Base-by-base conservation (phyloP, 2,329 filamentous ascomycete species). In the Ophiocordyceps camponoti-leonardi region DNA sequence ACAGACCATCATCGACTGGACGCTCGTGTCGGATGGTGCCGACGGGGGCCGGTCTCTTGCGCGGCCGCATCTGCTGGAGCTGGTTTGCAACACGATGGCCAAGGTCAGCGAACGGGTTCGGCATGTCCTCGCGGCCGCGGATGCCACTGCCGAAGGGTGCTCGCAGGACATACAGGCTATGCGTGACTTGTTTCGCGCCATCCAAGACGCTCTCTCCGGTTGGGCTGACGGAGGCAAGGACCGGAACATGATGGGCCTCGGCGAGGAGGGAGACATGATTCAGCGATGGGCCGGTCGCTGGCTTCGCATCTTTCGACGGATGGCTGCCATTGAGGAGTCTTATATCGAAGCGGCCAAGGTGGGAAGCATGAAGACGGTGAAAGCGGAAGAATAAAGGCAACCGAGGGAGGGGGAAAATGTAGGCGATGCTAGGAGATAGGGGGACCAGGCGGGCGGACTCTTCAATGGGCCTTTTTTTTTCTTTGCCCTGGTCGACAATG, bases 51-150 rank as follows among this genome's bases (percentile, higher is more conserved):
- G 75, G 41, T 73, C 75, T 3, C 75, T 98, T 13, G 77, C 82
- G 12, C 75, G 83, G 53, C 69, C 80, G 7, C 81, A 90, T 65
- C 72, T 93, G 11, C 95, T 86, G 59, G 92, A 98, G 67, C 82
- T 96, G 66, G 80, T 96, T 16, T 79, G 81, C 49, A 83, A 83
- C 53, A 96, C 92, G 0, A 81, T 95, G 45, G 74, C 79, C 57
- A 96, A 98, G 66, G 90, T 96, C 43, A 88, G 86, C 1, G 81
- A 80, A 50, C 83, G 88, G 28, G 79, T 93, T 45, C 79, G 86
- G 40, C 86, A 94, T 63, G 80, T 95, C 22, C 76, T 86, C 11
- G 67, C 69, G 2, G 75, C 79, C 42, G 68, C 72, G 8, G 72
- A 71, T 13, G 63, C 79, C 4, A 72, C 79, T 42, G 75, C 83